Evolutionary conservation across 805 yeast genomes (phyloP).

Genomic region (Saccharomycopsis sp.): DNA sequence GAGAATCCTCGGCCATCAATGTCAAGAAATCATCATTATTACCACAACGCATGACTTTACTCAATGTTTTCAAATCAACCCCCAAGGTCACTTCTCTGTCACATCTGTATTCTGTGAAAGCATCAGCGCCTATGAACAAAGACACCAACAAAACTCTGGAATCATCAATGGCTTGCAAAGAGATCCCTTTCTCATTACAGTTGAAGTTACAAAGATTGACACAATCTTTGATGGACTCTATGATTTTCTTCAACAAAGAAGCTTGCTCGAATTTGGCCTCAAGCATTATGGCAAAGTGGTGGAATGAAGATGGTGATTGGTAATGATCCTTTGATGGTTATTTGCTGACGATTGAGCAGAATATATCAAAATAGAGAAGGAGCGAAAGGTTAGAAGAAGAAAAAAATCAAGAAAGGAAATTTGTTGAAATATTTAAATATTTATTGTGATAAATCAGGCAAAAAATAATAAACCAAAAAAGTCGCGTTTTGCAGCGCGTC

Average conservation of each 20-base stretch:
- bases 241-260: slow-evolving; percentile 78
- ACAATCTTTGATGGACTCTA: slow-evolving; percentile 90
- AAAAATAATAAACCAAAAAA: background rate
- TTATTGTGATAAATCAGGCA: background rate
- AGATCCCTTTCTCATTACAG: slow-evolving; percentile 90
- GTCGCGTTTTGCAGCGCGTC: background rate
- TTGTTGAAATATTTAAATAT: background rate
- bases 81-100: slow-evolving; percentile 91
- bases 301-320: too few species aligned
- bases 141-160: slow-evolving; percentile 92
- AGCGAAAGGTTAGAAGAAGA: too few species aligned
- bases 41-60: slow-evolving; percentile 86
- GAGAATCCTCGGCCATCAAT: slow-evolving; percentile 79
- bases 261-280: slow-evolving; percentile 97
- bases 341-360: background rate
- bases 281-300: too few species aligned
- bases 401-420: background rate
- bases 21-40: slow-evolving; percentile 83
- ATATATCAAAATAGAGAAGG: background rate
- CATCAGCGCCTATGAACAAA: slow-evolving; percentile 75
- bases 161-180: slow-evolving; percentile 96
- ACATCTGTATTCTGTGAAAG: slow-evolving; percentile 89
- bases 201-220: slow-evolving; percentile 94
- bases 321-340: background rate
- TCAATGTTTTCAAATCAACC: slow-evolving; percentile 76